Base-by-base conservation (phyloP, 768 basidiomycete genomes). In the Chalciporus pseudorubinellus region DNA sequence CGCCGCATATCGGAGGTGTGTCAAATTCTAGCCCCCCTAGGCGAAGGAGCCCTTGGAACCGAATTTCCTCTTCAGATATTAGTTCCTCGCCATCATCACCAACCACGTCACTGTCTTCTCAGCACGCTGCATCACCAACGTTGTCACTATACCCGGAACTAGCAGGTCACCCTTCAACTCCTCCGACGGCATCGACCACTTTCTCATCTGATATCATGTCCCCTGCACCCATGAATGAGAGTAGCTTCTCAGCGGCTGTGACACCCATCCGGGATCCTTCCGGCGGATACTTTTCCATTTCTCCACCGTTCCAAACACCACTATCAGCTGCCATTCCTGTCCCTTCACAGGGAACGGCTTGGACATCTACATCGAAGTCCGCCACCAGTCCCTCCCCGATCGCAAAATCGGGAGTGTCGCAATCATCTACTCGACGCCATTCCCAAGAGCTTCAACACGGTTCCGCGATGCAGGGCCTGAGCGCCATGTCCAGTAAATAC, bases 11-110 rank as follows among this genome's bases (percentile, higher is more conserved):
- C 16, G 55, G 52, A 19, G 61, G 55, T 8, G 19, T 39, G 11
- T 58, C 66, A 29, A 57, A 42, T 34, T 55, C 58, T 2, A 55
- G n/a, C 4, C 60, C 52, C 4, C 76, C 79, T 39, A 77, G 77
- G 12, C 76, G 66, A 70, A 53, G 58, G 42, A 51, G 50, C 28
- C 57, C 56, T 19, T 54, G 62, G 55, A 58, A 46, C 21, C 33
- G 48, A 7, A 41, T 55, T 39, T 51, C 52, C 11, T 39, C 61
- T 31, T 53, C 63, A 7, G 65, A 64, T 12, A 44, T 64, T 6
- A 43, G 44, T 36, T 62, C 64, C 28, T 42, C 59, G 11, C 60
- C 66, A 28, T 56, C 66, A 1, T 67, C 67, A 9, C 65, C 67
- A 12, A 50, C 59, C 20, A 40, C 51, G 16, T 59, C 67, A 5